These are phyloP conservation scores for Cladosporium phlei DNA, from an alignment of 2,329 filamentous ascomycete species.

Conservation along the genomic window DNA sequence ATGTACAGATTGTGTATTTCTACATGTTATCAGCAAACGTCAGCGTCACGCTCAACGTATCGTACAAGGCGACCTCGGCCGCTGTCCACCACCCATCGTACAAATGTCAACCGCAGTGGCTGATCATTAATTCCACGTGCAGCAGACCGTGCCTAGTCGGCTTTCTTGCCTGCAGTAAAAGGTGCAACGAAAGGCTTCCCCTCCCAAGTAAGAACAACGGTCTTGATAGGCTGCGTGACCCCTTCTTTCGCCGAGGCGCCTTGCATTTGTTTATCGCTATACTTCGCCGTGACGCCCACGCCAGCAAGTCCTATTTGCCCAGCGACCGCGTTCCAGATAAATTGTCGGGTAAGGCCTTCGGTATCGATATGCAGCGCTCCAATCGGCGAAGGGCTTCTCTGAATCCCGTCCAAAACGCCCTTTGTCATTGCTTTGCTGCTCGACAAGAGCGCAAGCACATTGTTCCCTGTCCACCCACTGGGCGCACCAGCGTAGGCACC, in stretches of 20 bases:
- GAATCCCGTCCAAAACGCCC: slow-evolving; percentile 70
- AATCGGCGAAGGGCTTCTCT: slow-evolving; percentile 64
- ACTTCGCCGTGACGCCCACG: slow-evolving; percentile 26
- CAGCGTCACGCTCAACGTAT: no score
- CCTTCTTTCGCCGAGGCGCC: not conserved
- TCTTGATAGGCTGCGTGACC: slow-evolving; percentile 9
- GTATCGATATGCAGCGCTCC: slow-evolving; percentile 61
- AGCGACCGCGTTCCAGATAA: slow-evolving; percentile 67
- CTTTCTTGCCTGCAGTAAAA: no score
- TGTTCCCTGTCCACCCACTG: slow-evolving; percentile 61
- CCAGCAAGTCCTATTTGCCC: slow-evolving; percentile 60
- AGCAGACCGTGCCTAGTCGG: no score
- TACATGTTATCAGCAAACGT: no score
- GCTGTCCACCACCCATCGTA: not conserved
- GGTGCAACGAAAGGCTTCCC: slow-evolving; percentile 19
- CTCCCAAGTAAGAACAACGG: slow-evolving; percentile 27
- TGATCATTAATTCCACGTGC: no score
- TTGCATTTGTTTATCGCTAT: slow-evolving; percentile 4
- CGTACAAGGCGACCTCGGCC: not conserved
- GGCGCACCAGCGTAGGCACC: slow-evolving; percentile 73
- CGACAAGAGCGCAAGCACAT: slow-evolving; percentile 67
- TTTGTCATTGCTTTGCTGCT: slow-evolving; percentile 67
- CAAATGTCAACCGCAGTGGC: no score
- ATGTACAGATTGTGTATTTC: not conserved
- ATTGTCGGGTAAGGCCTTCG: slow-evolving; percentile 58